Evolutionary conservation across 495 filamentous ascomycete species (phyloP).

Genomic region (Alectoria sarmentosa): DNA sequence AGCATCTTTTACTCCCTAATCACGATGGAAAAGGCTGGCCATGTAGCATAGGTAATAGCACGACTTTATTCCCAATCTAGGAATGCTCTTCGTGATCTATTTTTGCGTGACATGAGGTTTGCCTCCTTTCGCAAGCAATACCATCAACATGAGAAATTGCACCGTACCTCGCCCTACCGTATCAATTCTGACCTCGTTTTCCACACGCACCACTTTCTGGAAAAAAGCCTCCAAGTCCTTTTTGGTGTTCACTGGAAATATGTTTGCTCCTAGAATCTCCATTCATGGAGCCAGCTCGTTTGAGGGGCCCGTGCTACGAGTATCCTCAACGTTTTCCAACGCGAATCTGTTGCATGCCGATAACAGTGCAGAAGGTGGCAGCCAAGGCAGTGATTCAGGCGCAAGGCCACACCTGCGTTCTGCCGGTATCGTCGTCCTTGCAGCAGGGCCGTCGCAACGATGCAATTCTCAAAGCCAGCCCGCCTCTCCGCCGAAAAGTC

Average conservation of each 20-base stretch:
- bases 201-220: background rate
- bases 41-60: slow-evolving; percentile 17
- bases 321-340: background rate
- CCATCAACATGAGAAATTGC: background rate
- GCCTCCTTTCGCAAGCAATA: background rate
- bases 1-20: slow-evolving; percentile 2
- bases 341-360: background rate
- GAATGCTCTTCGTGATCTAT: background rate
- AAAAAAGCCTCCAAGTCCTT: background rate
- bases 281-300: background rate
- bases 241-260: background rate
- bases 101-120: background rate
- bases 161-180: background rate
- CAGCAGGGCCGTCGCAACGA: background rate
- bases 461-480: background rate
- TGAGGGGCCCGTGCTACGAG: background rate
- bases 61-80: slow-evolving; percentile 16
- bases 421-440: background rate
- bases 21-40: slow-evolving; percentile 2
- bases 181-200: background rate
- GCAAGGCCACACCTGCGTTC: background rate
- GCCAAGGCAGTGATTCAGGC: background rate
- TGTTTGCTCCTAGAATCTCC: background rate
- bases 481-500: background rate
- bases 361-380: background rate